These are phyloP conservation scores for Leccinum solheimii DNA, from an alignment of 1,284 basidiomycete genomes.

Conservation along the genomic window DNA sequence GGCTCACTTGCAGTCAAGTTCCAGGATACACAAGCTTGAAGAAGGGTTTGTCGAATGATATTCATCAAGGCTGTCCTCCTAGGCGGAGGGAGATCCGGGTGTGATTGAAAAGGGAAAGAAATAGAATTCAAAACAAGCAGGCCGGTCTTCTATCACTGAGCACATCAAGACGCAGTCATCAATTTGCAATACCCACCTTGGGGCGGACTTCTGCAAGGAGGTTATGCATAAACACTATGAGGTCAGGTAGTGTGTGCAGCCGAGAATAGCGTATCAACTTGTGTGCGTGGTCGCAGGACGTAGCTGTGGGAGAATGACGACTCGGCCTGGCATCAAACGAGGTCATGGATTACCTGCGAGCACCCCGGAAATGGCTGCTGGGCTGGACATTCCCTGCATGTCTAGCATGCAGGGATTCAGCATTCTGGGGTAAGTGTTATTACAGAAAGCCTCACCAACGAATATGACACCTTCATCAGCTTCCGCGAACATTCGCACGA, in stretches of 20 bases:
- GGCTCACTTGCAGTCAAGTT: constrained; percentile 50
- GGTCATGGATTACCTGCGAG: constrained; percentile 42
- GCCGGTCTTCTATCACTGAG: constrained; percentile 39
- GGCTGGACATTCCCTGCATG: constrained; percentile 64
- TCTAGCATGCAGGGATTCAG: constrained; percentile 38
- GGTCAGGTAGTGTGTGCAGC: constrained; percentile 49
- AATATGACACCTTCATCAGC: constrained; percentile 55
- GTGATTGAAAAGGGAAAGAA: constrained; percentile 62
- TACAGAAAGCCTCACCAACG: constrained; percentile 48
- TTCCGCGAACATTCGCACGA: constrained; percentile 49
- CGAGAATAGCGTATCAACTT: constrained; percentile 34
- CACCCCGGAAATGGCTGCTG: constrained; percentile 43
- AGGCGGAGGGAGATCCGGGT: constrained; percentile 37
- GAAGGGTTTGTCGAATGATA: constrained; percentile 52
- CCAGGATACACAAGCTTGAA: constrained; percentile 47
- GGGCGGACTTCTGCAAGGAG: constrained; percentile 47
- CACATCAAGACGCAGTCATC: constrained; percentile 1
- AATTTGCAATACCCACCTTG: constrained; percentile 42
- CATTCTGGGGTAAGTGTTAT: neutral
- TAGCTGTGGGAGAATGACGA: constrained; percentile 24
- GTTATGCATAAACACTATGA: constrained; percentile 60
- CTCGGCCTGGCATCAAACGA: constrained; percentile 7
- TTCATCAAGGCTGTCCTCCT: constrained; percentile 48
- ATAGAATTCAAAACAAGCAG: constrained; percentile 67
- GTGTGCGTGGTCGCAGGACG: constrained; percentile 20